Evolutionary conservation across 2,329 filamentous ascomycete species (phyloP), one percentile per base, ranked within the genome.

Genomic region (Lachnellula subtilissima): DNA sequence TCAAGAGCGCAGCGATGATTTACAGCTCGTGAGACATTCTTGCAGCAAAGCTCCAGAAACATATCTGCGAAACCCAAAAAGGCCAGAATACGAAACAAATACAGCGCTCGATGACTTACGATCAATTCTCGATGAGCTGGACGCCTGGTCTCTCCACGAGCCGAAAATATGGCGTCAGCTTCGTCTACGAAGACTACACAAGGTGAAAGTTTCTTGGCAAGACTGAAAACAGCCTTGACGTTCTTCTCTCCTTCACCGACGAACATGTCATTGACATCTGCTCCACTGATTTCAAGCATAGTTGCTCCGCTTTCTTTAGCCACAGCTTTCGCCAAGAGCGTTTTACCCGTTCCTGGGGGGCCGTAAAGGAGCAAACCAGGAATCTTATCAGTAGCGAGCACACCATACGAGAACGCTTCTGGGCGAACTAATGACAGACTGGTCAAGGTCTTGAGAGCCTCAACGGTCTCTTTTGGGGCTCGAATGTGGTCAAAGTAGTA

Each of bases 101-200:
- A 12, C 4, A 28, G 9, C 9, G 8, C 9, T 28, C 8, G 9
- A 32, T 32, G 28, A 32, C 28, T 32, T 32, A 32, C 28, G 71
- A 97, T 92, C 53, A 94, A 87, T 70, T 97, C 93, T 50, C 92
- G 84, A 64, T 95, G 89, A 11, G 61, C 86, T 5, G 83, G 83
- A 32, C 89, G 80, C 64, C 84, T 85, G 57, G 80, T 78, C 40
- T 82, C 82, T 61, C 84, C 81, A 53, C 94, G 84, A 15, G 88
- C 86, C 25, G 89, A 89, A 54, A 99, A 88, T 48, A 99, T 86
- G 7, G 93, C 89, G 70, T 99, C 94, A 22, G 92, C 94, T 74
- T 99, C 94, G 68, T 99, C 94, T 60, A 99, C 91, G 74, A 99
- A 97, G 50, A 99, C 89, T 15, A 99, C 87, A 67, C 92, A 92